Base-by-base conservation (phyloP, 768 basidiomycete genomes). In the Lentinula guzmanii region DNA sequence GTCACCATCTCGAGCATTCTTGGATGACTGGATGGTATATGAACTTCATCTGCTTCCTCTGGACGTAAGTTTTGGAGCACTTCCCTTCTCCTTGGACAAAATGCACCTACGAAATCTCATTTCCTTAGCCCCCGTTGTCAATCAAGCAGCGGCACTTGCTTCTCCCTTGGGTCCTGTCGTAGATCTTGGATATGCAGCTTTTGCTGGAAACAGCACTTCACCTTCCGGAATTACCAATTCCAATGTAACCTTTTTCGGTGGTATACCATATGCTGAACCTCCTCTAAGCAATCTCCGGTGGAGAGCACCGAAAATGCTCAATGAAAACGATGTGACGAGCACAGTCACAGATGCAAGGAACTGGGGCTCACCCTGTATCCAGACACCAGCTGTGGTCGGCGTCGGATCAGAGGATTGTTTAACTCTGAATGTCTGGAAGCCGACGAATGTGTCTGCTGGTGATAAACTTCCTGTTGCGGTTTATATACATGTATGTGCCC, bases 331-430 rank as follows among this genome's bases (percentile, higher is more conserved):
- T 1, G 58, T 51, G 21, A 63, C 70, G 1, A 63, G 64, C 11
- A 50, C 64, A 31, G 70, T 80, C 5, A 66, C 69, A 13, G 80
- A 81, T 65, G 79, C 79, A 31, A 65, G 78, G 52, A 75, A 72
- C 57, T 82, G 76, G 74, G 80, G 79, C 0, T 70, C 78, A 0
- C 67, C 78, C 0, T 81, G 79, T 62, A 74, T 82, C 34, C 81
- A 82, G 65, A 65, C 73, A 34, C 79, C 81, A 4, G 80, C 81
- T 8, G 71, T 71, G 1, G 76, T 78, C 6, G 79, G 79, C 9
- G 71, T 80, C 28, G 80, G 79, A 10, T 72, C 71, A 8, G 80
- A 82, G 70, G 77, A 79, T 62, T 80, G 78, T 55, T 65, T 80
- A 42, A 75, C 69, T 8, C 55, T 79, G 28, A 77, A 78, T 62